Base-by-base conservation (phyloP, 2,329 filamentous ascomycete genomes). In the Trichoderma gracile region DNA sequence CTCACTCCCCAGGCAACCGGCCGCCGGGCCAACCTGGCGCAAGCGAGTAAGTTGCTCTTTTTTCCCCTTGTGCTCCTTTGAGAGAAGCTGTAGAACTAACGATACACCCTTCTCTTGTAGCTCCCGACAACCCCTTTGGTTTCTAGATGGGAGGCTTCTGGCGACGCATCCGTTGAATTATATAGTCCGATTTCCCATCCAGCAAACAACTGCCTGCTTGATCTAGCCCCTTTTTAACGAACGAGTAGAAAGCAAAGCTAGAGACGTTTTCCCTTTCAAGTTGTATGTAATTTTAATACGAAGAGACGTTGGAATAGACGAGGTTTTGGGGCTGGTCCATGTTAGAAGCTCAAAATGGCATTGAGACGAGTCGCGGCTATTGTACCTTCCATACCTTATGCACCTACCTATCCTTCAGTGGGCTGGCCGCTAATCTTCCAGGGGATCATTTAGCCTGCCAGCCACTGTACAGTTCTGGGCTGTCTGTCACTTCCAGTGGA, bases 1-100 rank as follows among this genome's bases (percentile, higher is more conserved):
- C 79, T 98, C 71, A 83, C 86, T 66, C 88, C 93, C 33, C 95
- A 98, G 79, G 85, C 92, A 30, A 99, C 95, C 7, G 95, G 95
- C 68, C 83, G 90, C 71, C 88, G 91, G 80, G 95, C 95, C 64
- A 97, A 98, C 76, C 83, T 99, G 70, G 84, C 91, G 59, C 91
- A 96, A 86, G 95, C 95, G 73, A 99, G 94, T 98, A 89, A 90
- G 94, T 93, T 27, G 14, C 46, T 5, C 7, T 47, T 25, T 46
- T 27, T 17, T 19, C 27, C 56, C 46, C 1, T 14, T 19, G 17
- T 33, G 10, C 17, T 14, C 8, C n/a, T 14, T 9, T 50, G 19
- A 25, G 7, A 15, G 14, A 33, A 23, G 14, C 5, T 17, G n/a
- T 49, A 9, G 3, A 38, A 23, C 62, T 64, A 14, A 63, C 27